These are phyloP conservation scores for Xylaria arbuscula DNA, from an alignment of 2,329 filamentous ascomycete genomes.

Conservation along the genomic window DNA sequence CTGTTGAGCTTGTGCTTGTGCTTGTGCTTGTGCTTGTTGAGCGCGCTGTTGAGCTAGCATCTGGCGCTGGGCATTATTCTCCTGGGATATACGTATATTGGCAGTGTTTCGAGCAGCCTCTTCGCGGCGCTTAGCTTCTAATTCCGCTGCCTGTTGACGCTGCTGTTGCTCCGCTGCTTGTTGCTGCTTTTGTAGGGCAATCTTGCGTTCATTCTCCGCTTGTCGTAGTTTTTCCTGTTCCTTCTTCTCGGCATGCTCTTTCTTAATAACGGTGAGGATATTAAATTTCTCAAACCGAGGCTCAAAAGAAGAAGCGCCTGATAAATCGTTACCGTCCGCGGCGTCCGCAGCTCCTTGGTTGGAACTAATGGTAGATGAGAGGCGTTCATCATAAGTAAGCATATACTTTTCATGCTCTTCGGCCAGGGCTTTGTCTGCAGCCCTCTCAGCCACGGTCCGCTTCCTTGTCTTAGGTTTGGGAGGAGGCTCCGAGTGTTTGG, in stretches of 20 bases:
- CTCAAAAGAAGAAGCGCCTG: constrained; percentile 79
- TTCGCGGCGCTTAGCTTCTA: constrained; percentile 45
- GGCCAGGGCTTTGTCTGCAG: constrained; percentile 90
- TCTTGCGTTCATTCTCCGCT: constrained; percentile 66
- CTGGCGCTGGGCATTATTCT: constrained; percentile 31
- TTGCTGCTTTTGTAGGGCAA: constrained; percentile 60
- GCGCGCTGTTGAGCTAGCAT: constrained; percentile 32
- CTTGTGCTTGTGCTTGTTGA: constrained; percentile 39
- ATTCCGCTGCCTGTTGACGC: constrained; percentile 42
- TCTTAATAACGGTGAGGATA: constrained; percentile 84
- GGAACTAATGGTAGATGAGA: constrained; percentile 69
- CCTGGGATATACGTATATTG: constrained; percentile 26
- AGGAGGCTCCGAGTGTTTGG: constrained; percentile 78
- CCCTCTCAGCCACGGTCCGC: constrained; percentile 92
- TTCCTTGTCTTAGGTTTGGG: constrained; percentile 91
- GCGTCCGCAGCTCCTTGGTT: constrained; percentile 68
- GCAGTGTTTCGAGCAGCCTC: constrained; percentile 36
- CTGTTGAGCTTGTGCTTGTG: constrained; percentile 52
- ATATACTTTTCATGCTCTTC: constrained; percentile 92
- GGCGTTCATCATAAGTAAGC: constrained; percentile 88
- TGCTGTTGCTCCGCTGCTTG: constrained; percentile 54
- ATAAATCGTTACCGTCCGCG: constrained; percentile 78
- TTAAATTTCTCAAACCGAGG: constrained; percentile 92
- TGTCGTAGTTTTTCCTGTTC: constrained; percentile 79
- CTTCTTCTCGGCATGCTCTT: constrained; percentile 79